Conservation (phyloP, 2,329 filamentous ascomycete species). For the Fusarium succisae region DNA sequence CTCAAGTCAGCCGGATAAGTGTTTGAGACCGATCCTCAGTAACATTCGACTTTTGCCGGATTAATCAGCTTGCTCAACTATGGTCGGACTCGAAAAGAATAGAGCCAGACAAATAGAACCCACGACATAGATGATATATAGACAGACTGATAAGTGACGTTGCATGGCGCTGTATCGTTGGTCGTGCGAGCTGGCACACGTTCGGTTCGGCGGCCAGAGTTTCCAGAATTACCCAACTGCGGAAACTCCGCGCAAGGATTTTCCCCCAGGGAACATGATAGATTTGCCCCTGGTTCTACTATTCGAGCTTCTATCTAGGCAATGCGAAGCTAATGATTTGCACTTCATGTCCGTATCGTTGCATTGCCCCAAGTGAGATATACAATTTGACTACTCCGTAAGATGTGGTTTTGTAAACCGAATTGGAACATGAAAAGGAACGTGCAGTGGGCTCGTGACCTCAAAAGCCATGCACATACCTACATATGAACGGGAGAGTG, state of each 20-base stretch:
- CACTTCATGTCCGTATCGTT: neutral
- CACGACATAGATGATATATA: neutral
- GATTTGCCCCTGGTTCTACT: constrained; percentile 4
- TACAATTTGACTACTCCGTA: neutral
- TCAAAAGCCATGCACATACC: neutral
- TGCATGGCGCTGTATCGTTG: neutral
- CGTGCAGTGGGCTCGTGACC: constrained; percentile 33
- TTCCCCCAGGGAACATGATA: constrained; percentile 15
- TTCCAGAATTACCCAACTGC: constrained; percentile 14
- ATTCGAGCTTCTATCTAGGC: neutral
- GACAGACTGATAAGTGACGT: constrained; percentile 8
- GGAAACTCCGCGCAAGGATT: constrained; percentile 29
- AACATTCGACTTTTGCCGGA: constrained; percentile 1
- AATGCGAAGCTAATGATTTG: constrained; percentile 10
- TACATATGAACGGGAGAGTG: constrained; percentile 17
- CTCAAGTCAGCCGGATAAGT: constrained; percentile 18
- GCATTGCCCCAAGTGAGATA: neutral
- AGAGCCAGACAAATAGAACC: constrained; percentile 3
- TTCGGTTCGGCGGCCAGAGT: constrained; percentile 21
- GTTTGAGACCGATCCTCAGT: neutral
- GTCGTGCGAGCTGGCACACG: neutral
- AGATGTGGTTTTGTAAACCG: neutral
- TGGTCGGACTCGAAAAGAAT: neutral
- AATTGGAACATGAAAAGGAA: constrained; percentile 4
- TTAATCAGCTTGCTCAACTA: neutral